Percentiles rank a stretch among this genome's conserved stretches.
Conservation (phyloP, 2,329 filamentous ascomycete species). For the Ophioceras dolichostomum region DNA sequence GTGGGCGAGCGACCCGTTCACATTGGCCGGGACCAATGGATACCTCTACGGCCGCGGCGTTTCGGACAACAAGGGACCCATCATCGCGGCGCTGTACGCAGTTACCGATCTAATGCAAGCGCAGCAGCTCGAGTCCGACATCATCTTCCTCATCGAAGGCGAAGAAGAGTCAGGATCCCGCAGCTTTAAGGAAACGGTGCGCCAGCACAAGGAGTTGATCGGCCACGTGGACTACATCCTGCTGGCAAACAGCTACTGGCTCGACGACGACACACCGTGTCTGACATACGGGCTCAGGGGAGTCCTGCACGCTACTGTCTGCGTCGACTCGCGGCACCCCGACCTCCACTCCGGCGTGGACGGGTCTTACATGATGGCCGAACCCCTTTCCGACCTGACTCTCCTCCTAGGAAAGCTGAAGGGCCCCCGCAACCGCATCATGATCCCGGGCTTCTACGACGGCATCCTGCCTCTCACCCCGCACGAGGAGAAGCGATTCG, state of each 20-base stretch:
- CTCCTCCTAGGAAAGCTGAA: slow-evolving; percentile 73
- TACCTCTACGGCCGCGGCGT: slow-evolving; percentile 94
- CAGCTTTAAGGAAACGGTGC: slow-evolving; percentile 77
- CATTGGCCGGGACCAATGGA: slow-evolving; percentile 78
- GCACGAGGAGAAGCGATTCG: slow-evolving; percentile 69
- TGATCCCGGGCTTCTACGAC: slow-evolving; percentile 83
- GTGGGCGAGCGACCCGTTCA: slow-evolving; percentile 82
- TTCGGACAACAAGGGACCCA: slow-evolving; percentile 94
- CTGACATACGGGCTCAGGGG: slow-evolving; percentile 89
- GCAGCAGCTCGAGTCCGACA: slow-evolving; percentile 74
- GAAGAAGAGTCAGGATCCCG: slow-evolving; percentile 93
- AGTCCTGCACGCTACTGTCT: slow-evolving; percentile 84
- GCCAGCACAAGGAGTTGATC: slow-evolving; percentile 69
- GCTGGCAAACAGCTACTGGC: slow-evolving; percentile 95
- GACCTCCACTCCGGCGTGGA: slow-evolving; percentile 97
- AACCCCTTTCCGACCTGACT: slow-evolving; percentile 85
- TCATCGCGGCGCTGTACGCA: slow-evolving; percentile 86
- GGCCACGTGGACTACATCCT: slow-evolving; percentile 90
- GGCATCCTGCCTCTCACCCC: slow-evolving; percentile 62
- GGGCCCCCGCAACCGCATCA: slow-evolving; percentile 65
- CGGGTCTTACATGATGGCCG: slow-evolving; percentile 78
- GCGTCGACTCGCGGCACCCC: slow-evolving; percentile 73
- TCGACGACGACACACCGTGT: slow-evolving; percentile 91
- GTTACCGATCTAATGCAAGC: slow-evolving; percentile 79
- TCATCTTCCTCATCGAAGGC: slow-evolving; percentile 90